Base-by-base conservation (phyloP, 768 basidiomycete genomes). In the Pholiota conissans region DNA sequence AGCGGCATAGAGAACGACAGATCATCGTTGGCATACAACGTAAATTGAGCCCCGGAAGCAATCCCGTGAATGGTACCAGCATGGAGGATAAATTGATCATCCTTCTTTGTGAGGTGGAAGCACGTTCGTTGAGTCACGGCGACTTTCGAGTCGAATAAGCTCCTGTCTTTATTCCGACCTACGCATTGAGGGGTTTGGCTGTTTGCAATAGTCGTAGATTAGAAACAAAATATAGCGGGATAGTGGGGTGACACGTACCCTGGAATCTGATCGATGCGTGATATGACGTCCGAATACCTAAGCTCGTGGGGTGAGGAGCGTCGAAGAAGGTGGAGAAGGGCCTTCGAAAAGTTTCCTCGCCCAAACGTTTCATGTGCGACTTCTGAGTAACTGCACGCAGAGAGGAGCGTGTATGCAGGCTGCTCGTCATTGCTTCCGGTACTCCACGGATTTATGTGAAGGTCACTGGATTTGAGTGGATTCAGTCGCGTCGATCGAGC, bases 101-200 rank as follows among this genome's bases (percentile, higher is more conserved):
- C 27, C 39, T 28, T 3, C 2, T 32, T 9, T 8, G 22, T 11
- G n/a, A 59, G 20, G 16, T 22, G 50, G 29, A 59, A 63, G 20
- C 20, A 57, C 0, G n/a, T 29, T 6, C 52, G 45, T 0, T 39
- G 30, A 2, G 55, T 54, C 5, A 32, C 55, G 6, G 56, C 22
- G 1, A 58, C 56, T 16, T 55, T 61, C 22, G 48, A 46, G 18
- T 59, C 30, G 51, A 64, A 64, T 4, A 64, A 22, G 7, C 24
- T 32, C 14, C 58, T 60, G 13, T 48, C 48, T 14, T 34, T 34
- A 28, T 56, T 27, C 3, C 52, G 55, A 7, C 63, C 60, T 34
- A 57, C 55, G 14, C 61, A 56, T 46, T 56, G 63, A 14, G 60
- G 60, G 22, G 49, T 64, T 40, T 64, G 63, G n/a, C 63, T 63